Base-by-base conservation (phyloP, 2,329 filamentous ascomycete species). In the Stagonosporopsis chrysanthemi region DNA sequence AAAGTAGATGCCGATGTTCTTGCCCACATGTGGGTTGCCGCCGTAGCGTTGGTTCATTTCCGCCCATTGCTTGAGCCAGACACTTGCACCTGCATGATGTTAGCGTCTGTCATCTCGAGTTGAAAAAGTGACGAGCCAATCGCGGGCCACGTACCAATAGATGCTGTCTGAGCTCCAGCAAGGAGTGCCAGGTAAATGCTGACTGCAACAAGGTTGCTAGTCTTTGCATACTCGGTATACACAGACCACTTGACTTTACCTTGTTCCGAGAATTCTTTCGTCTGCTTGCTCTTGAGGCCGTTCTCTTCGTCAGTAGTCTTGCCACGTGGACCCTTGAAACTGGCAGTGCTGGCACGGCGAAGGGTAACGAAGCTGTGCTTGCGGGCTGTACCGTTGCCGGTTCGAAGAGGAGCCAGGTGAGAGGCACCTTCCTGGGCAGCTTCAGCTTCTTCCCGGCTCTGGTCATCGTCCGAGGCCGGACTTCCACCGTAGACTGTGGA, bases 191-290 rank as follows among this genome's bases (percentile, higher is more conserved):
- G 70, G 76, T 98, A 99, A 64, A 97, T 82, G 15, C 78, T 77
- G 8, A 99, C 95, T 12, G 95, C 96, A 54, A 86, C 81, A 15
- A 97, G 78, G 75, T 98, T 97, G 81, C 91, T 97, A 57, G 92
- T 92, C 79, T 92, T 97, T 54, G 95, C 96, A 71, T 99, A 99
- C 78, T 97, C 93, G 17, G 83, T 82, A 73, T 99, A 99, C 26
- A 99, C 94, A 63, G 88, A 85, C 93, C 95, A 98, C 77, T 97
- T 98, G 67, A 99, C 95, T 75, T 98, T 97, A 70, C 95, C 95
- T 79, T 99, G 92, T 76, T 99, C 92, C 2, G 87, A 85, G 65
- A 90, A 89, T 76, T 99, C 95, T 78, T 97, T 96, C 54, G 83
- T 84, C 77, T 97, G 93, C 72, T 88, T 91, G 41, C 90, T 92